phyloP scores from a whole-genome alignment of 176 grass and related monocot genomes.

The Aegilops longissima region DNA sequence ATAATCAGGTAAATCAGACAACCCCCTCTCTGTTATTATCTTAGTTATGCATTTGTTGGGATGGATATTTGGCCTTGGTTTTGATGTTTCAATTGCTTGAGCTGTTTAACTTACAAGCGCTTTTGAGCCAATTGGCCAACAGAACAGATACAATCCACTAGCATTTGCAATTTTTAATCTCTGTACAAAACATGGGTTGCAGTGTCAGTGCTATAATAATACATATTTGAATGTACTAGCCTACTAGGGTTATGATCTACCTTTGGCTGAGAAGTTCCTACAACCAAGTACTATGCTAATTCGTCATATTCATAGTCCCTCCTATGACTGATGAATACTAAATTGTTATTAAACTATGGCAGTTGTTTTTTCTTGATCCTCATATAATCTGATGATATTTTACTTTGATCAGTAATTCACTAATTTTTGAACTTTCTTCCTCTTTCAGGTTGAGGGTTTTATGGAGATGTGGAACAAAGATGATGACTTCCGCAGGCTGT shows the following conservation, averaged over 20 bases:
- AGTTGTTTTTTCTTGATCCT: neutral
- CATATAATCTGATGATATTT: neutral
- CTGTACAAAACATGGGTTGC: neutral
- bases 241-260: neutral
- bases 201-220: neutral
- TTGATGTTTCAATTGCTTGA: conserved; percentile 1
- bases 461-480: conserved; percentile 75
- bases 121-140: conserved; percentile 20
- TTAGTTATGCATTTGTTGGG: neutral
- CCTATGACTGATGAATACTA: neutral
- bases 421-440: conserved; percentile 7
- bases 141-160: neutral
- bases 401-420: neutral
- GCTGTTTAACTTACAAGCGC: neutral
- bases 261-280: conserved; percentile 13
- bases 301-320: neutral
- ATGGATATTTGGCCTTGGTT: conserved; percentile 1
- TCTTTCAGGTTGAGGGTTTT: conserved; percentile 59
- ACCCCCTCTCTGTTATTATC: neutral
- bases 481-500: conserved; percentile 72
- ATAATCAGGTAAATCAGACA: conserved; percentile 57
- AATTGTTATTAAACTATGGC: conserved; percentile 1
- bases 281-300: neutral
- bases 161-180: neutral
- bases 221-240: neutral